Base-by-base conservation (phyloP, 805 yeast genomes). In the Jamesozyma rosinii region DNA sequence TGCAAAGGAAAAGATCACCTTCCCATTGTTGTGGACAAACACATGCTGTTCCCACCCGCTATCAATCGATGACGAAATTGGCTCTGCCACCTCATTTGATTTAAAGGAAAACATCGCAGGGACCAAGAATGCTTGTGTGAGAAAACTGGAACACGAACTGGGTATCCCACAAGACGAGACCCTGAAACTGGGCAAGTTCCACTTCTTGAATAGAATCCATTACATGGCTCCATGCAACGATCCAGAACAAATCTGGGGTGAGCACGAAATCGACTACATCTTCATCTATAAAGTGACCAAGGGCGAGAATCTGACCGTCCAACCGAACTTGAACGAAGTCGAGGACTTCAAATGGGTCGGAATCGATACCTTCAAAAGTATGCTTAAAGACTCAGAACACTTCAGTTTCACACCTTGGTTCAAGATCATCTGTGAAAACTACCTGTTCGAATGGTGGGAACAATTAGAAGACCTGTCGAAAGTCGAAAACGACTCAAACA, bases 41-140 rank as follows among this genome's bases (percentile, higher is more conserved):
- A 92, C 99, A 1, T 92, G 99, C 67, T 92, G 99, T 64, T 89
- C 97, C 1, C 99, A 92, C 63, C 99, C 99, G 9, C 71, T 92
- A 42, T 87, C 95, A 43, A 77, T 87, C 30, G 74, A 80, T 32
- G 68, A 77, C 31, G 99, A 92, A 64, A 69, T 88, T 59, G 97
- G 97, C 10, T 58, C 68, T 35, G 46, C 49, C 3, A 55, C 59
- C 1, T 37, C 35, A 31, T 18, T 33, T 15, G 34, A 67, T 38
- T 69, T 89, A 45, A 64, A 67, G 5, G 66, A 71, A 30, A 84
- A 94, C 8, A 70, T 90, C 6, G 64, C 65, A 22, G 98, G 98
- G 45, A 95, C 77, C 42, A 83, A 79, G 58, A 69, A 70, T 35
- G 98, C 98, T 2, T 97, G 97, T 3, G 83, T 81, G 54, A 79